Conservation (phyloP, 768 basidiomycete genomes). For the Boletus bicolor region DNA sequence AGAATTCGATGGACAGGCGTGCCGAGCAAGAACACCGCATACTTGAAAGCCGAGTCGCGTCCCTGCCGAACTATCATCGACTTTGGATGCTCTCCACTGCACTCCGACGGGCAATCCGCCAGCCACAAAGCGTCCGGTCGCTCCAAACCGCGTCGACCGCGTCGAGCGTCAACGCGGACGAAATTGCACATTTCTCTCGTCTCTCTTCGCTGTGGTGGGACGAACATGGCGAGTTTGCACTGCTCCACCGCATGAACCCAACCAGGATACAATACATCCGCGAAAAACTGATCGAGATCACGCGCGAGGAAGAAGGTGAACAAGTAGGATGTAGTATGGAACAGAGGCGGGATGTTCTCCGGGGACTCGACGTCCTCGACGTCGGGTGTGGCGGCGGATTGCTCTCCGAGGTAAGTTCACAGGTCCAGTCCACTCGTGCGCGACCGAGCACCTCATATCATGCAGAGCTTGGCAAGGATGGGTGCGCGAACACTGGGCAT, state of each 20-base stretch:
- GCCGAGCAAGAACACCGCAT: too few species aligned
- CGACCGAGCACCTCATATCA: background rate
- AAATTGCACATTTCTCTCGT: slow-evolving; percentile 86
- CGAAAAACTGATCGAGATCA: slow-evolving; percentile 65
- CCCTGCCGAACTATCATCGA: background rate
- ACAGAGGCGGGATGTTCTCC: slow-evolving; percentile 39
- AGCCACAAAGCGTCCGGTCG: slow-evolving; percentile 4
- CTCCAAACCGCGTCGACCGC: slow-evolving; percentile 23
- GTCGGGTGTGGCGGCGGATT: slow-evolving; percentile 96
- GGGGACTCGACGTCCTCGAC: slow-evolving; percentile 74
- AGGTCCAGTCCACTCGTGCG: background rate
- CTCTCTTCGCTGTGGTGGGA: slow-evolving; percentile 96
- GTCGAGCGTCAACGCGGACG: slow-evolving; percentile 59
- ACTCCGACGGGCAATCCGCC: slow-evolving; percentile 17
- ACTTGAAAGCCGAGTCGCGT: too few species aligned
- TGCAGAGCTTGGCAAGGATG: slow-evolving; percentile 78
- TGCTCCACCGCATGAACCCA: slow-evolving; percentile 95
- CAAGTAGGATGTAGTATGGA: slow-evolving; percentile 30
- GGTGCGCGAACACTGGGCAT: slow-evolving; percentile 89
- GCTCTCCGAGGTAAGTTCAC: slow-evolving; percentile 71
- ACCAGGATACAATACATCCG: slow-evolving; percentile 78
- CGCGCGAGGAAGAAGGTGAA: slow-evolving; percentile 50
- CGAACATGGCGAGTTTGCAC: slow-evolving; percentile 83
- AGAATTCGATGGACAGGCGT: too few species aligned
- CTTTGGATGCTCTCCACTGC: slow-evolving; percentile 18